Evolutionary conservation across 805 yeast species (phyloP).

Genomic region (Barnettozyma pratensis): DNA sequence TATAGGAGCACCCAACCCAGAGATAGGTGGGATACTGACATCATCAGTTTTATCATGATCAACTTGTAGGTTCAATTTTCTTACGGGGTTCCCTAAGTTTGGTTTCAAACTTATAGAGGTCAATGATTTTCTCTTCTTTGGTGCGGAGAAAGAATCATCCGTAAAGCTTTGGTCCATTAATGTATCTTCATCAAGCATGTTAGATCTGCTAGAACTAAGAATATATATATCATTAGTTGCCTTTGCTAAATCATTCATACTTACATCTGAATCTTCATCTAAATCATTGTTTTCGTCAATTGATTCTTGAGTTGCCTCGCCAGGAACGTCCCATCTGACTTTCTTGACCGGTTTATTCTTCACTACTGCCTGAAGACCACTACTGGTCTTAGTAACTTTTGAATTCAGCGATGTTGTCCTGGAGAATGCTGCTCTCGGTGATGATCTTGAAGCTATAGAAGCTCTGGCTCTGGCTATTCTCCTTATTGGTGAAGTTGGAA

Average conservation of each 20-base stretch:
- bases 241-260: constrained; percentile 23
- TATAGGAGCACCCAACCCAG: constrained; percentile 16
- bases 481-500: constrained; percentile 25
- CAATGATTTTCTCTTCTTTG: constrained; percentile 21
- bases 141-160: constrained; percentile 12
- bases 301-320: constrained; percentile 3
- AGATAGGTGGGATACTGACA: not conserved
- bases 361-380: constrained; percentile 12
- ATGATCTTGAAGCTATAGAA: constrained; percentile 20
- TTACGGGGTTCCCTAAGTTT: not conserved
- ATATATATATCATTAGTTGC: constrained; percentile 18
- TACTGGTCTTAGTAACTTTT: constrained; percentile 12
- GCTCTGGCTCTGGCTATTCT: constrained; percentile 16
- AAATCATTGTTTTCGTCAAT: constrained; percentile 2
- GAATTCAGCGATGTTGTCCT: constrained; percentile 8
- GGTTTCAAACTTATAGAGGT: constrained; percentile 23
- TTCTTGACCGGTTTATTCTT: constrained; percentile 29
- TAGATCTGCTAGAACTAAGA: constrained; percentile 5
- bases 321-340: constrained; percentile 43
- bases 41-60: not conserved
- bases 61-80: not conserved
- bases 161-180: constrained; percentile 16
- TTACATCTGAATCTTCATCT: constrained; percentile 20
- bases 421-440: constrained; percentile 21
- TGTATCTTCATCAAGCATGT: constrained; percentile 2